phyloP scores from a whole-genome alignment of 1,284 basidiomycete genomes.

The Tremellales sp. region DNA sequence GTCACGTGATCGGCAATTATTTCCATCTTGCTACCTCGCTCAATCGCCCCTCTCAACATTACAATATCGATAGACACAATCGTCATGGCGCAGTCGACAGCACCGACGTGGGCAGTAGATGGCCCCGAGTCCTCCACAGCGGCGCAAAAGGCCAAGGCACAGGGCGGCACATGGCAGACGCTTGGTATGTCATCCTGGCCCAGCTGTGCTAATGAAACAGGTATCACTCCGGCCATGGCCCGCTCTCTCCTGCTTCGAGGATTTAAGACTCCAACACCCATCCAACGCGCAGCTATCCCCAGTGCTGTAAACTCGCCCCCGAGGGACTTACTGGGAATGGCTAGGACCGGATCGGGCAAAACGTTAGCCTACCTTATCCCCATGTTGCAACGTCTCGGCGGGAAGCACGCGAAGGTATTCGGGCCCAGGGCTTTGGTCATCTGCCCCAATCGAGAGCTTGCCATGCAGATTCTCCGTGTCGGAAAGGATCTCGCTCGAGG shows the following conservation, averaged over 20 bases:
- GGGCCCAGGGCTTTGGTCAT: slow-evolving; percentile 86
- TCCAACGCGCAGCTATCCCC: slow-evolving; percentile 88
- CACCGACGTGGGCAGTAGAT: slow-evolving; percentile 8
- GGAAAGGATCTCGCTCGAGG: slow-evolving; percentile 87
- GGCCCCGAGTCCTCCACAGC: neutral
- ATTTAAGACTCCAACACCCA: slow-evolving; percentile 92
- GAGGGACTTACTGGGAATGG: slow-evolving; percentile 96
- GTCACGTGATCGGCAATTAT: neutral
- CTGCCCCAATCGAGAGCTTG: slow-evolving; percentile 89
- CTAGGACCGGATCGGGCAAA: slow-evolving; percentile 96
- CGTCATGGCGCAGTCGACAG: too few species aligned
- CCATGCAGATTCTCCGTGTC: slow-evolving; percentile 87
- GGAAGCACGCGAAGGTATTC: slow-evolving; percentile 71
- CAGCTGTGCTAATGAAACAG: slow-evolving; percentile 4
- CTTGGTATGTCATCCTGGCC: slow-evolving; percentile 23
- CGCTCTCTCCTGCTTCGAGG: slow-evolving; percentile 78
- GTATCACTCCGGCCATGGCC: slow-evolving; percentile 19
- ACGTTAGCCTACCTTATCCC: slow-evolving; percentile 96
- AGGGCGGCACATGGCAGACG: slow-evolving; percentile 29
- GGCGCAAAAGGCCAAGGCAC: slow-evolving; percentile 5
- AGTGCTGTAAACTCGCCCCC: slow-evolving; percentile 78
- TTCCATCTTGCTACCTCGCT: neutral
- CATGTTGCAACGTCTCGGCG: slow-evolving; percentile 79
- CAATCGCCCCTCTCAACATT: too few species aligned
- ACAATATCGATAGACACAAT: too few species aligned